phyloP scores from a whole-genome alignment of 371 early-diverging fungal species.

The Apophysomyces elegans region DNA sequence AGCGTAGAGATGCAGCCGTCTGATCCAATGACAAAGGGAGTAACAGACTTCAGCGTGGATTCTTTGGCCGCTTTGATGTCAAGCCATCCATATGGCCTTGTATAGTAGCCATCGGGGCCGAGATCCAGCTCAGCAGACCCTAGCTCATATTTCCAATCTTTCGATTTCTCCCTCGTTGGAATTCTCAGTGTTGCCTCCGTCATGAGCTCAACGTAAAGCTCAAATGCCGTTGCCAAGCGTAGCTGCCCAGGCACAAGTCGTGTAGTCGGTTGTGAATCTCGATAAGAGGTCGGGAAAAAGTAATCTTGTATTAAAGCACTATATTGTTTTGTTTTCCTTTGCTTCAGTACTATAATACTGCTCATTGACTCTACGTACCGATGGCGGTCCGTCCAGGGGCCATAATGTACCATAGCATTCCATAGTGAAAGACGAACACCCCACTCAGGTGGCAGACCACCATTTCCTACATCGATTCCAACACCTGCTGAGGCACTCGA shows the following conservation, averaged over 20 bases:
- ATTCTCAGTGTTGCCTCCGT: slow-evolving; percentile 66
- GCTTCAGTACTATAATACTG: background rate
- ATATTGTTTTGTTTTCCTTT: background rate
- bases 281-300: slow-evolving; percentile 77
- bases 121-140: slow-evolving; percentile 40
- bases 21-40: slow-evolving; percentile 62
- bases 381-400: slow-evolving; percentile 91
- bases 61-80: slow-evolving; percentile 66
- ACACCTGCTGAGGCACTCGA: slow-evolving; percentile 30
- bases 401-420: slow-evolving; percentile 74
- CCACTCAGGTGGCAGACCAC: slow-evolving; percentile 76
- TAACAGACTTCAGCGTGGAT: slow-evolving; percentile 58
- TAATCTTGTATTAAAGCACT: slow-evolving; percentile 71
- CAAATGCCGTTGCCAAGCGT: slow-evolving; percentile 62
- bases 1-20: slow-evolving; percentile 63
- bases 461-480: slow-evolving; percentile 58
- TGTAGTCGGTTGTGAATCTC: slow-evolving; percentile 54
- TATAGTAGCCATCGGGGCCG: slow-evolving; percentile 49
- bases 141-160: slow-evolving; percentile 73
- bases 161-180: slow-evolving; percentile 79
- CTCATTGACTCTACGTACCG: slow-evolving; percentile 35
- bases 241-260: slow-evolving; percentile 58
- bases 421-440: slow-evolving; percentile 65
- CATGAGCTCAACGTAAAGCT: slow-evolving; percentile 69
- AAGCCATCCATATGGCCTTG: slow-evolving; percentile 81